Evolutionary conservation across 148 eudicot species (phyloP).

Genomic region (Diospyros lotus): DNA sequence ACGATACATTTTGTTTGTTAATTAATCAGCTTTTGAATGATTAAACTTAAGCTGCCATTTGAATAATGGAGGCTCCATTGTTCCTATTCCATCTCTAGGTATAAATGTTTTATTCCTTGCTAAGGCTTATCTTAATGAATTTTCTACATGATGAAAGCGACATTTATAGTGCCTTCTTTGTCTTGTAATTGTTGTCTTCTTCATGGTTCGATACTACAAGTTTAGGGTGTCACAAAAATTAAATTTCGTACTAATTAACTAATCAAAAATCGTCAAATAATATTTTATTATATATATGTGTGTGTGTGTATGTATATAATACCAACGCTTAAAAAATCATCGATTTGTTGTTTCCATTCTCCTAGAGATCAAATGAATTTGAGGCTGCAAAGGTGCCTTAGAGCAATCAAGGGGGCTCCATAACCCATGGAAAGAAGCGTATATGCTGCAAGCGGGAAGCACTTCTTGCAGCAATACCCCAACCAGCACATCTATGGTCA

Average conservation of each 20-base stretch:
- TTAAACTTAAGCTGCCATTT: not conserved
- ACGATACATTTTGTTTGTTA: not conserved
- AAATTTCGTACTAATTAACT: not conserved
- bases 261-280: not conserved
- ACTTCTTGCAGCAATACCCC: not conserved
- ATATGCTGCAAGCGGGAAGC: slow-evolving; percentile 15
- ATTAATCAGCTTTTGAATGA: not conserved
- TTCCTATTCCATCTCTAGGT: not conserved
- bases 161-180: not conserved
- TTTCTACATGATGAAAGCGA: not conserved
- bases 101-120: slow-evolving; percentile 10
- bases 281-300: too few relatives aligned
- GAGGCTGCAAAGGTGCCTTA: slow-evolving; percentile 16
- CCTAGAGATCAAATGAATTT: slow-evolving; percentile 4
- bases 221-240: not conserved
- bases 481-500: slow-evolving; percentile 16
- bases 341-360: not conserved
- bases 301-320: not conserved
- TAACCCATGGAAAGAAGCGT: slow-evolving; percentile 21
- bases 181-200: not conserved
- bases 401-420: not conserved
- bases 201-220: not conserved
- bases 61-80: not conserved
- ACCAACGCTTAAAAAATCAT: not conserved
- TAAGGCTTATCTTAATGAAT: not conserved